Percentiles rank a stretch among this genome's conserved stretches.
phyloP scores from a whole-genome alignment of 768 basidiomycete genomes.

The Suillus subaureus region DNA sequence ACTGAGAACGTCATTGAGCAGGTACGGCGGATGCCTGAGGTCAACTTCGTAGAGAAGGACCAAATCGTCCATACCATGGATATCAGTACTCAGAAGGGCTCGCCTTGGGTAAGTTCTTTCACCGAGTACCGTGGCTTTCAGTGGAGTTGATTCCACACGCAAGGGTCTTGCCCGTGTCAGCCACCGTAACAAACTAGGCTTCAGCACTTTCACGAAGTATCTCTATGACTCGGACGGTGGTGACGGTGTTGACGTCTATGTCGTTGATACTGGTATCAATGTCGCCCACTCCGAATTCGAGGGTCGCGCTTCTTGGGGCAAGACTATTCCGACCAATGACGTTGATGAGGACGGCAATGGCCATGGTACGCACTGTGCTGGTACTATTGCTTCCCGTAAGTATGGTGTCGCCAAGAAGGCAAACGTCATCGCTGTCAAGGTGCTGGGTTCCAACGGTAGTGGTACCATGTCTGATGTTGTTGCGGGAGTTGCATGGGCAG shows the following conservation, averaged over 20 bases:
- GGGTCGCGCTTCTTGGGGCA: slow-evolving; percentile 91
- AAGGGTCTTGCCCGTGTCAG: slow-evolving; percentile 96
- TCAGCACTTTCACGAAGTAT: slow-evolving; percentile 86
- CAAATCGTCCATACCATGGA: slow-evolving; percentile 80
- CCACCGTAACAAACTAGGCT: slow-evolving; percentile 74
- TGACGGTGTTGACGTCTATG: slow-evolving; percentile 90
- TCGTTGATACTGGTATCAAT: slow-evolving; percentile 91
- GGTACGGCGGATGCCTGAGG: slow-evolving; percentile 84
- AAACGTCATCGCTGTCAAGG: slow-evolving; percentile 88
- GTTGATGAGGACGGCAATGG: slow-evolving; percentile 92
- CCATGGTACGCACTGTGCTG: slow-evolving; percentile 94
- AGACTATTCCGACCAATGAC: slow-evolving; percentile 85
- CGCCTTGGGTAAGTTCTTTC: slow-evolving; percentile 76
- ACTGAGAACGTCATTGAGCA: slow-evolving; percentile 66
- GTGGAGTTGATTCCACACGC: slow-evolving; percentile 15
- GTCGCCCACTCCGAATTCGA: slow-evolving; percentile 82
- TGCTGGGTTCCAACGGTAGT: slow-evolving; percentile 91
- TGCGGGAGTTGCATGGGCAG: slow-evolving; percentile 84
- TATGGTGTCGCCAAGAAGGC: slow-evolving; percentile 98
- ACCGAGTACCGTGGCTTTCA: neutral
- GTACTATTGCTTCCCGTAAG: slow-evolving; percentile 90
- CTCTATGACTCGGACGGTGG: slow-evolving; percentile 72
- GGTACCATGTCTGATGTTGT: slow-evolving; percentile 96
- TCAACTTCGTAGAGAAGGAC: slow-evolving; percentile 91
- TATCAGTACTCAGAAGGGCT: slow-evolving; percentile 53